Percentiles rank a stretch among this genome's conserved stretches.
phyloP scores from a whole-genome alignment of 163 green algal genomes.

The Coccomyxa subellipsoidea region DNA sequence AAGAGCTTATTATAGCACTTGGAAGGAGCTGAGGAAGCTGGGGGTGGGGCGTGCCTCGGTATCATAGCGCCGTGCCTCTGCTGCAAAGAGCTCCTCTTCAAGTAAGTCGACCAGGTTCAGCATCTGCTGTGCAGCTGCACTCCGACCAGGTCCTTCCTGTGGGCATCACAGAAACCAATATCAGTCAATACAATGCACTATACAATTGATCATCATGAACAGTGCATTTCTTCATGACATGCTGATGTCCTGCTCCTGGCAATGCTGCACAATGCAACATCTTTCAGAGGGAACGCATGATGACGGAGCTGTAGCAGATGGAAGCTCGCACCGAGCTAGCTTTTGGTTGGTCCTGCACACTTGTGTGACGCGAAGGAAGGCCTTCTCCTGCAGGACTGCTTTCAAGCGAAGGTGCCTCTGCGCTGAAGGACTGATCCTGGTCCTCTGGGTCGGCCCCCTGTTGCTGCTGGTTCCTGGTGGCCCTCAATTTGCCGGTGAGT shows the following conservation, averaged over 20 bases:
- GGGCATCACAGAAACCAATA: background rate
- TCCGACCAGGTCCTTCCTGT: background rate
- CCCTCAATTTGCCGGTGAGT: background rate
- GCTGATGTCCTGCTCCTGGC: background rate
- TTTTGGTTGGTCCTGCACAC: too few relatives aligned
- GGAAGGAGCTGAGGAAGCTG: too few relatives aligned
- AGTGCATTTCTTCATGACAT: background rate
- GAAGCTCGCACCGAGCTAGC: too few relatives aligned
- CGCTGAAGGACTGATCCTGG: background rate
- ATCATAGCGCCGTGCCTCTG: background rate
- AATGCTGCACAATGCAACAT: too few relatives aligned
- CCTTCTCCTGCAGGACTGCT: background rate
- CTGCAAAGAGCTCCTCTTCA: constrained; percentile 11
- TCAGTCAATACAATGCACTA: background rate
- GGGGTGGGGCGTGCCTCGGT: background rate
- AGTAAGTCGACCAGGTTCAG: background rate
- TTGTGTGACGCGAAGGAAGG: too few relatives aligned
- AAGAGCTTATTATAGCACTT: too few relatives aligned
- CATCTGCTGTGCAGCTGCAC: background rate
- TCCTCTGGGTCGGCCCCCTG: background rate
- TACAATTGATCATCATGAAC: background rate
- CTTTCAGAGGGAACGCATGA: too few relatives aligned
- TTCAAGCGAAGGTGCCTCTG: background rate
- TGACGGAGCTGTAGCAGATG: too few relatives aligned
- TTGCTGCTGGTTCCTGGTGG: background rate